These are phyloP conservation scores for Dactylellina drechsleri DNA, from an alignment of 2,329 filamentous ascomycete genomes.

Conservation along the genomic window DNA sequence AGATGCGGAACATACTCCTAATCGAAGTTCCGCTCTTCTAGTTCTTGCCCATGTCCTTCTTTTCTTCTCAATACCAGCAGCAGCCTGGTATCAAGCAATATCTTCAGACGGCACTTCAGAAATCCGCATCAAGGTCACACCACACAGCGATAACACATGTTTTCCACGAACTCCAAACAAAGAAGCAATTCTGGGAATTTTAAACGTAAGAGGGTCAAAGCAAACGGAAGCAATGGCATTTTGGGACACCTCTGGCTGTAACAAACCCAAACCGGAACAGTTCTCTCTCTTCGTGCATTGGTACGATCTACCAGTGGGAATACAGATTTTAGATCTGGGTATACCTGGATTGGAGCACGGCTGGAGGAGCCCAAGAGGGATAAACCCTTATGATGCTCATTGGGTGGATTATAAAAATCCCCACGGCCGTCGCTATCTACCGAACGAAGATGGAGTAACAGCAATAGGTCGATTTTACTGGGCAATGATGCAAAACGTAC, in stretches of 20 bases:
- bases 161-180: neutral
- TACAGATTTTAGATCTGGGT: slow-evolving; percentile 33
- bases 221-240: slow-evolving; percentile 29
- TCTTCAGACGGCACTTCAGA: slow-evolving; percentile 11
- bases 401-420: slow-evolving; percentile 21
- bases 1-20: too few species aligned
- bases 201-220: slow-evolving; percentile 24
- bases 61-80: neutral
- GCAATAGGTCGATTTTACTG: slow-evolving; percentile 20
- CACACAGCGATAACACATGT: slow-evolving; percentile 17
- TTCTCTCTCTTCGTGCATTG: slow-evolving; percentile 38
- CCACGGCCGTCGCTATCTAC: slow-evolving; percentile 8
- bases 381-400: slow-evolving; percentile 16
- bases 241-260: slow-evolving; percentile 10
- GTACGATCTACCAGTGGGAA: slow-evolving; percentile 16
- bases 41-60: neutral
- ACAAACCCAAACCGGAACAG: slow-evolving; percentile 11
- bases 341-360: slow-evolving; percentile 27
- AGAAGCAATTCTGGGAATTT: slow-evolving; percentile 32
- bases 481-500: slow-evolving; percentile 11
- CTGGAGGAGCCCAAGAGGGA: slow-evolving; percentile 32
- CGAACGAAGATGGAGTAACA: slow-evolving; percentile 8
- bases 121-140: slow-evolving; percentile 1
- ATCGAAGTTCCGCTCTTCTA: too few species aligned
- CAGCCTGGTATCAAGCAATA: slow-evolving; percentile 36